Conservation (phyloP, 441 rosid genomes). For the Flueggea neowawraea region DNA sequence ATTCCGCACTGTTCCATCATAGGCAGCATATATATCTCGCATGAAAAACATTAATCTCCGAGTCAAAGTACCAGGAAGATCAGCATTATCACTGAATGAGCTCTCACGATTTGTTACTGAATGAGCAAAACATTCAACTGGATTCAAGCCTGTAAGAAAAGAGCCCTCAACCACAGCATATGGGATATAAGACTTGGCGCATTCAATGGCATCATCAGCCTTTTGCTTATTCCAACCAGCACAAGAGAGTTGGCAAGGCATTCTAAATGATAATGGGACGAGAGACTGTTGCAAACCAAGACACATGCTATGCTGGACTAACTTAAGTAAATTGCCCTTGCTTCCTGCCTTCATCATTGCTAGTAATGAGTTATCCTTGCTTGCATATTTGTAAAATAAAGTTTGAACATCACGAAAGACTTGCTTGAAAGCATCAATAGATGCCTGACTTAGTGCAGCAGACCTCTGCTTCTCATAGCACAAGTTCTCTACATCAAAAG, state of each 20-base stretch:
- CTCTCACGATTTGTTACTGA: slow-evolving; percentile 84
- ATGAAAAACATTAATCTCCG: slow-evolving; percentile 91
- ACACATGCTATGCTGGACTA: slow-evolving; percentile 93
- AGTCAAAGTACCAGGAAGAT: slow-evolving; percentile 90
- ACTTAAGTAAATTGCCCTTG: slow-evolving; percentile 80
- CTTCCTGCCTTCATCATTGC: slow-evolving; percentile 93
- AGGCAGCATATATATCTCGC: slow-evolving; percentile 74
- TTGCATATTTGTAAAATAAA: slow-evolving; percentile 61
- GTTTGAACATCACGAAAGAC: slow-evolving; percentile 79
- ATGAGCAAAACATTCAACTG: slow-evolving; percentile 82
- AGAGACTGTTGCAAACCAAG: slow-evolving; percentile 85
- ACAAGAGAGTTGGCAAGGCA: slow-evolving; percentile 75
- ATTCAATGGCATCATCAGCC: slow-evolving; percentile 30
- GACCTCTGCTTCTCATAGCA: slow-evolving; percentile 79
- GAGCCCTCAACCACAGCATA: slow-evolving; percentile 74
- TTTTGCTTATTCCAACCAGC: slow-evolving; percentile 64
- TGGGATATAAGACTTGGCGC: slow-evolving; percentile 65
- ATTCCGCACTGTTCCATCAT: slow-evolving; percentile 93
- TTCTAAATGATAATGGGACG: slow-evolving; percentile 75
- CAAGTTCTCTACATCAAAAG: slow-evolving; percentile 39
- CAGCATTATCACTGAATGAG: slow-evolving; percentile 95
- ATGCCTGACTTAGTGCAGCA: slow-evolving; percentile 67
- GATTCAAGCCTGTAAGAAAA: slow-evolving; percentile 80
- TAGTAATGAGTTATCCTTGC: slow-evolving; percentile 63
- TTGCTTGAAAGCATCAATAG: slow-evolving; percentile 78